Percentiles rank a stretch among this genome's conserved stretches.
Conservation (phyloP, 805 yeast species). For the Saccharomycopsis microspora region DNA sequence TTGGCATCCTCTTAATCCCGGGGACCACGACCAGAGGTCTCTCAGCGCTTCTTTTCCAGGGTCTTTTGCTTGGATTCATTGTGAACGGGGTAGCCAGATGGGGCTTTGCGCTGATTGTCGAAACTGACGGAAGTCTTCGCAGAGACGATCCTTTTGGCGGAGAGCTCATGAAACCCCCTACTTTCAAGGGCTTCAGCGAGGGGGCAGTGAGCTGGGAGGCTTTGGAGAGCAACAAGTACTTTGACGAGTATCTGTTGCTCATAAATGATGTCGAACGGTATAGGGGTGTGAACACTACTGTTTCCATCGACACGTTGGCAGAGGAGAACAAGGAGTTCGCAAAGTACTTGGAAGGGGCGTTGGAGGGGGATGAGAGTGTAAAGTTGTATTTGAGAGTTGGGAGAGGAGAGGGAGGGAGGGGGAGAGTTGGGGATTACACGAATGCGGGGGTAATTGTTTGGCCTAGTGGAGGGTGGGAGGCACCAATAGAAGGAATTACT, state of each 20-base stretch:
- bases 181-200: constrained; percentile 23
- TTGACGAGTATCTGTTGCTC: constrained; percentile 39
- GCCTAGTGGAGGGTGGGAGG: constrained; percentile 46
- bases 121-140: constrained; percentile 53
- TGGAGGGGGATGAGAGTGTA: constrained; percentile 21
- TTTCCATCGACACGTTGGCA: constrained; percentile 31
- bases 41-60: constrained; percentile 69
- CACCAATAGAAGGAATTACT: constrained; percentile 44
- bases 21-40: constrained; percentile 72
- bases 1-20: constrained; percentile 68
- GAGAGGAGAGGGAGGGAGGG: constrained; percentile 28
- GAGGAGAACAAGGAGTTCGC: constrained; percentile 22
- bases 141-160: constrained; percentile 41
- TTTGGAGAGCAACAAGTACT: constrained; percentile 3
- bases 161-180: constrained; percentile 12
- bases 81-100: constrained; percentile 82
- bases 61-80: constrained; percentile 68
- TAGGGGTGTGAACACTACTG: constrained; percentile 38
- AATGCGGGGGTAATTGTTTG: constrained; percentile 47
- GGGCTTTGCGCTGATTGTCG: constrained; percentile 88
- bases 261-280: constrained; percentile 73
- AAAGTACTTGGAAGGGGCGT: constrained; percentile 23
- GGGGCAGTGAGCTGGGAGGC: constrained; percentile 30
- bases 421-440: constrained; percentile 49
- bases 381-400: constrained; percentile 48